phyloP scores from a whole-genome alignment of 163 green algal genomes.

The Prototheca wickerhamii region DNA sequence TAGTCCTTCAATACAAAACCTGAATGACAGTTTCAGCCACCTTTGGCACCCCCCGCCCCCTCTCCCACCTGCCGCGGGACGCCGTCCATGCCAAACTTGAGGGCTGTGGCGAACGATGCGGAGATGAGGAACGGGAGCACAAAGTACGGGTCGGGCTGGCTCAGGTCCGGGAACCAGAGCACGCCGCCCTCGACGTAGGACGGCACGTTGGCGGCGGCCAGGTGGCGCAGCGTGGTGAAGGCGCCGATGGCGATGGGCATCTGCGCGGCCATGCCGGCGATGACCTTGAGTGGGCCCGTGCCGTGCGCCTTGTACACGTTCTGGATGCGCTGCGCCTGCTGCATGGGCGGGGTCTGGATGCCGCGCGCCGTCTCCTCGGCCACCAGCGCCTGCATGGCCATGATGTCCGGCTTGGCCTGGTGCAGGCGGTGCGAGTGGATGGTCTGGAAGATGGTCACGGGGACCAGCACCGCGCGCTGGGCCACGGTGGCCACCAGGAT shows the following conservation, averaged over 20 bases:
- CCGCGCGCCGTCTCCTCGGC: conserved; percentile 33
- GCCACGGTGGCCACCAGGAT: conserved; percentile 32
- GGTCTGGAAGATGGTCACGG: conserved; percentile 34
- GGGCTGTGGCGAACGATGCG: conserved; percentile 35
- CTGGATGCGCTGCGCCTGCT: conserved; percentile 21
- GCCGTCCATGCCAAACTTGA: conserved; percentile 57
- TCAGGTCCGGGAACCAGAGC: conserved; percentile 60
- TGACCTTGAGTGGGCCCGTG: conserved; percentile 50
- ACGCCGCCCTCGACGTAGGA: conserved; percentile 45
- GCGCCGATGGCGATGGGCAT: conserved; percentile 64
- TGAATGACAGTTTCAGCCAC: neutral
- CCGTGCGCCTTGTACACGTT: conserved; percentile 55
- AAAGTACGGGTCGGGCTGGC: conserved; percentile 44
- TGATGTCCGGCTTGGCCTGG: conserved; percentile 45
- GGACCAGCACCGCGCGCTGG: conserved; percentile 23
- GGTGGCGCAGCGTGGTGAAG: conserved; percentile 51
- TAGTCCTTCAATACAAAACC: neutral
- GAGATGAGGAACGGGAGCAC: conserved; percentile 38
- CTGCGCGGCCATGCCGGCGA: conserved; percentile 39
- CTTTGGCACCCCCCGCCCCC: neutral
- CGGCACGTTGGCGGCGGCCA: conserved; percentile 50
- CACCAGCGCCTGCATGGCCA: conserved; percentile 29
- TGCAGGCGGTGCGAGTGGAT: conserved; percentile 39
- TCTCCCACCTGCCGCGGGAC: conserved; percentile 48
- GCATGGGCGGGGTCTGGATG: conserved; percentile 12